Percentiles rank a stretch among this genome's conserved stretches.
Evolutionary conservation across 176 grass and related monocot genomes (phyloP).

Genomic region (Aegilops tauschii): DNA sequence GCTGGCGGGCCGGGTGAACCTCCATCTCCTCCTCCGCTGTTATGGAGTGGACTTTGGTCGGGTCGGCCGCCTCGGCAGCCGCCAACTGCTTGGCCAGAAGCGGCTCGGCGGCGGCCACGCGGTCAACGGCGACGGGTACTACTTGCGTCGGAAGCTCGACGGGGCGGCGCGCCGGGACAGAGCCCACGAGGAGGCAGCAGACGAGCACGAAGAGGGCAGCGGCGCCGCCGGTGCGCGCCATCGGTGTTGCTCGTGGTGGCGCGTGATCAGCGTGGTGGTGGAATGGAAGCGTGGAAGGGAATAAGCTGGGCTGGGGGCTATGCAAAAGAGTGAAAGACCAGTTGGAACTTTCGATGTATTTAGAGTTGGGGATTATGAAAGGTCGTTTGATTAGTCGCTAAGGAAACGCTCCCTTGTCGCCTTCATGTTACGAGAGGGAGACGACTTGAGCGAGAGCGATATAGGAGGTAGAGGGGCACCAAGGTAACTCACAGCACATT

Average conservation of each 20-base stretch:
- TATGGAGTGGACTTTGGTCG: background rate
- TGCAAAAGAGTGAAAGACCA: too few relatives aligned
- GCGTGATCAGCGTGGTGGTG: background rate
- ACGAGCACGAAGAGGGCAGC: background rate
- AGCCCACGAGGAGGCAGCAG: slow-evolving; percentile 35
- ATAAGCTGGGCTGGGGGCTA: background rate
- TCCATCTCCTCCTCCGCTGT: background rate
- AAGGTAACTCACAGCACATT: too few relatives aligned
- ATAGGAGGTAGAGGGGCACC: too few relatives aligned
- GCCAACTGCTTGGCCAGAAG: background rate
- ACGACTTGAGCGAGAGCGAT: background rate
- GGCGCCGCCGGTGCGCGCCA: slow-evolving; percentile 22
- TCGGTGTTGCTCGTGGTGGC: background rate
- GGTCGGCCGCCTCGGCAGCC: background rate
- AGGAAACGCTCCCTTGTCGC: slow-evolving; percentile 17
- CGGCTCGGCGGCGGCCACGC: background rate
- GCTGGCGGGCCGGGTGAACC: background rate
- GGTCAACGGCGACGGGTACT: background rate
- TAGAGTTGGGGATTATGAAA: background rate
- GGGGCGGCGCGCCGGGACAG: slow-evolving; percentile 5
- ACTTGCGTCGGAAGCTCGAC: background rate
- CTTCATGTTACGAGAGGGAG: slow-evolving; percentile 24
- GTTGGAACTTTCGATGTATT: too few relatives aligned
- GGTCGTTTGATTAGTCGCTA: slow-evolving; percentile 25
- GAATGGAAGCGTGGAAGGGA: background rate